Percentiles rank a stretch among this genome's conserved stretches.
Conservation (phyloP, 208 protist genomes). For the Acanthamoeba culbertsoni region DNA sequence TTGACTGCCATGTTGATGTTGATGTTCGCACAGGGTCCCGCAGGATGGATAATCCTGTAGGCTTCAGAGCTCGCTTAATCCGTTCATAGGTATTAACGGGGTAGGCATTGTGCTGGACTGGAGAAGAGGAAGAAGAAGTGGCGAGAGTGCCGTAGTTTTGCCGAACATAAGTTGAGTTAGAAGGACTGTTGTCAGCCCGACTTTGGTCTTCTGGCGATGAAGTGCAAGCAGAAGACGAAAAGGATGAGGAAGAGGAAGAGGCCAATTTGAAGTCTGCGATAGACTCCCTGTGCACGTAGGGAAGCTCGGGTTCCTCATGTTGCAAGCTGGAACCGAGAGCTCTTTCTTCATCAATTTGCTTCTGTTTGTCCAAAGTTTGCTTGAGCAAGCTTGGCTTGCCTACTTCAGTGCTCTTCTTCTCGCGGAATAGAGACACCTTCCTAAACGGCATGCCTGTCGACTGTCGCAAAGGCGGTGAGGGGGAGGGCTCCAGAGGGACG, state of each 20-base stretch:
- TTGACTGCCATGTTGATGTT: neutral
- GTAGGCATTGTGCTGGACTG: neutral
- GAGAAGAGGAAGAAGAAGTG: neutral
- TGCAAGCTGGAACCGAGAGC: neutral
- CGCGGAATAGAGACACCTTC: conserved; percentile 17
- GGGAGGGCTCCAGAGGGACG: neutral
- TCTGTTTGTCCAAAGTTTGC: neutral
- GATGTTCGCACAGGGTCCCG: neutral
- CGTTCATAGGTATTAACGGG: neutral
- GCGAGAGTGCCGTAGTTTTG: neutral
- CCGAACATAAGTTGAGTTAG: neutral
- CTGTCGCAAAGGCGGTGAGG: neutral
- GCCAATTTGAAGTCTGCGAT: neutral
- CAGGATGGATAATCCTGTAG: neutral
- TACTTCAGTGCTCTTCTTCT: too few species aligned
- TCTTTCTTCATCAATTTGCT: neutral
- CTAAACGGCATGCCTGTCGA: neutral
- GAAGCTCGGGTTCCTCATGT: neutral
- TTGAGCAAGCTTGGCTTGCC: neutral
- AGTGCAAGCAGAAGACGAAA: neutral
- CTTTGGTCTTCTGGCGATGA: neutral
- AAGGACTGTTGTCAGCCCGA: neutral
- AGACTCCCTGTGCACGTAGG: neutral
- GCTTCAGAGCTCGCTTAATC: neutral
- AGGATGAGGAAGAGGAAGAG: neutral